phyloP scores from a whole-genome alignment of 2,329 filamentous ascomycete species.

The Aspergillus sp. region DNA sequence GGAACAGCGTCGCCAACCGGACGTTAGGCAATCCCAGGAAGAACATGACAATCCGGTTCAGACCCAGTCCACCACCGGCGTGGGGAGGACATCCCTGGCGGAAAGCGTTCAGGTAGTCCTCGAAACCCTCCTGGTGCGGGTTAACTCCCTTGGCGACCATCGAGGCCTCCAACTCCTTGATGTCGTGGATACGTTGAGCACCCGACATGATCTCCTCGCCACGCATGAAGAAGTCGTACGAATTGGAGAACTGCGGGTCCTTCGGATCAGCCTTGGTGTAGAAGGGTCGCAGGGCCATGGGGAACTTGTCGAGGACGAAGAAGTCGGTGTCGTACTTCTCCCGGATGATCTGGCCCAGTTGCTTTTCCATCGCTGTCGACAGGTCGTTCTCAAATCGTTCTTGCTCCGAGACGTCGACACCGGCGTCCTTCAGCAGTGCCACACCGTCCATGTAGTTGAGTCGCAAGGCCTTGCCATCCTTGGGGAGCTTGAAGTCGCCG shows the following conservation, averaged over 20 bases:
- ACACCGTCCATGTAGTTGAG: constrained; percentile 45
- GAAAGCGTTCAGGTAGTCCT: constrained; percentile 58
- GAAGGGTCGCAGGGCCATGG: constrained; percentile 77
- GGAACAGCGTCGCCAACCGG: constrained; percentile 54
- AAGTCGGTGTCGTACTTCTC: constrained; percentile 92
- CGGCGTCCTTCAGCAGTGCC: constrained; percentile 40
- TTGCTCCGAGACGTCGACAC: constrained; percentile 43
- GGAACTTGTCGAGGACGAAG: constrained; percentile 95
- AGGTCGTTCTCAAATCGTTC: constrained; percentile 42
- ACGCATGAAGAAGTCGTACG: constrained; percentile 64
- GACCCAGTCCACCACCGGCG: constrained; percentile 56
- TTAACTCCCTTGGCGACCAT: constrained; percentile 55
- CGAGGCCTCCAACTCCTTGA: constrained; percentile 48
- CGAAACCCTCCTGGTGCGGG: constrained; percentile 51
- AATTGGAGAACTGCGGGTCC: constrained; percentile 58
- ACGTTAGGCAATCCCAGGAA: constrained; percentile 59
- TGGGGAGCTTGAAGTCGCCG: constrained; percentile 43
- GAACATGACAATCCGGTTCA: constrained; percentile 60
- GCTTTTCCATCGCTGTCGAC: constrained; percentile 47
- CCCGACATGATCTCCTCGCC: constrained; percentile 62
- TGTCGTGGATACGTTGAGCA: constrained; percentile 58
- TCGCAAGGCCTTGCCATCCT: constrained; percentile 42
- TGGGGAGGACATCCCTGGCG: constrained; percentile 57
- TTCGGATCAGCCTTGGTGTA: constrained; percentile 76
- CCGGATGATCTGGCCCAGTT: constrained; percentile 76